phyloP scores from a whole-genome alignment of 1,284 basidiomycete species.

The Fomitopsis pinicola region DNA sequence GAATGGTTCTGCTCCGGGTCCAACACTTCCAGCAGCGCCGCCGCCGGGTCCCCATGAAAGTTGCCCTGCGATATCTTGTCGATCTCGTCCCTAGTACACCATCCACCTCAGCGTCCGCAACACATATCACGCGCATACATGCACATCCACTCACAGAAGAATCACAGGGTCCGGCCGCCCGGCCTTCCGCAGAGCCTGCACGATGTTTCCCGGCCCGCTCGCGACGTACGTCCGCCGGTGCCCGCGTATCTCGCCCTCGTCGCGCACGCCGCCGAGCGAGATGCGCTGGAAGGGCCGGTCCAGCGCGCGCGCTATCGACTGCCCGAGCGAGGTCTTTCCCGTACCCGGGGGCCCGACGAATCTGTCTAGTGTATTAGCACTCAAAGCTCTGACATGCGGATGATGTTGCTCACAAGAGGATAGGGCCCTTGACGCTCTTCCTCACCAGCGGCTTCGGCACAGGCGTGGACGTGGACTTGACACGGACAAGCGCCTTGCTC shows the following conservation, averaged over 20 bases:
- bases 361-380: conserved; percentile 27
- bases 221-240: conserved; percentile 91
- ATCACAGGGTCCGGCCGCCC: conserved; percentile 78
- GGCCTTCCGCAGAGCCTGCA: conserved; percentile 85
- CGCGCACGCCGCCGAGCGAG: conserved; percentile 87
- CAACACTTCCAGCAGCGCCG: conserved; percentile 84
- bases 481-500: neutral
- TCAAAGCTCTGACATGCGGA: neutral
- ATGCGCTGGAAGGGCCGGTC: conserved; percentile 87
- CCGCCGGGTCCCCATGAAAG: conserved; percentile 86
- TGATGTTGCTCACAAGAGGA: conserved; percentile 56
- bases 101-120: neutral
- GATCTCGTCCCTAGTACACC: conserved; percentile 61
- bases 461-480: neutral
- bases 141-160: conserved; percentile 55
- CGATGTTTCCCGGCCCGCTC: conserved; percentile 81
- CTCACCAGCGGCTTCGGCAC: neutral
- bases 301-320: conserved; percentile 82
- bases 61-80: conserved; percentile 87
- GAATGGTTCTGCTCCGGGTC: conserved; percentile 90
- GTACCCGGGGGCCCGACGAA: conserved; percentile 83
- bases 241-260: conserved; percentile 89
- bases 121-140: conserved; percentile 13
- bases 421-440: conserved; percentile 69
- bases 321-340: conserved; percentile 83